These are phyloP conservation scores for Rosellinia necatrix DNA, from an alignment of 2,329 filamentous ascomycete species.

Conservation along the genomic window DNA sequence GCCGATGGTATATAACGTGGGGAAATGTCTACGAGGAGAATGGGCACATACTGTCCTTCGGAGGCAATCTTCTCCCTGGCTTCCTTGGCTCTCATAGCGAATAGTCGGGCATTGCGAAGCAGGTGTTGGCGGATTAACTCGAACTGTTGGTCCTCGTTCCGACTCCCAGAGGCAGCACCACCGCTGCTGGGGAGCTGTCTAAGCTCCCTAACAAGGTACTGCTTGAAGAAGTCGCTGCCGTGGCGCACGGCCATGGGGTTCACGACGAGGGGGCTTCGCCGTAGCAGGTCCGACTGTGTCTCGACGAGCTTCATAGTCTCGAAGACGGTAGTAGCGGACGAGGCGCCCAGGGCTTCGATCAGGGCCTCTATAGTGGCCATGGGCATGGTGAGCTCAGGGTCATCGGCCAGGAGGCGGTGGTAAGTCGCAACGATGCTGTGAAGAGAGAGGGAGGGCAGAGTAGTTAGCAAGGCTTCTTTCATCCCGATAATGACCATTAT, in stretches of 20 bases:
- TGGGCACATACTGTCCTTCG: constrained; percentile 55
- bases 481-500: too few species aligned
- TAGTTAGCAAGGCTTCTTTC: neutral
- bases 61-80: constrained; percentile 82
- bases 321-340: constrained; percentile 82
- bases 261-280: constrained; percentile 65
- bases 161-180: constrained; percentile 33
- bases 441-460: neutral
- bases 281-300: constrained; percentile 76
- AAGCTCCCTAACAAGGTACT: constrained; percentile 82
- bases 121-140: constrained; percentile 82
- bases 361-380: constrained; percentile 93
- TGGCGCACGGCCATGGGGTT: constrained; percentile 93
- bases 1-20: neutral
- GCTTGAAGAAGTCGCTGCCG: constrained; percentile 92
- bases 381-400: constrained; percentile 90
- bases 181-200: constrained; percentile 54
- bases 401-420: constrained; percentile 59
- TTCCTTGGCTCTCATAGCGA: constrained; percentile 84
- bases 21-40: neutral
- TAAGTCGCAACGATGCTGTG: constrained; percentile 61
- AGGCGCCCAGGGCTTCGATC: constrained; percentile 81
- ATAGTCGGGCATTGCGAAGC: constrained; percentile 82
- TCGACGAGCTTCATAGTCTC: constrained; percentile 89
- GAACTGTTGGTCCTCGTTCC: constrained; percentile 63